Evolutionary conservation across 768 basidiomycete genomes (phyloP), one percentile per base, ranked within the genome.

Genomic region (Panaeolus papilionaceus): DNA sequence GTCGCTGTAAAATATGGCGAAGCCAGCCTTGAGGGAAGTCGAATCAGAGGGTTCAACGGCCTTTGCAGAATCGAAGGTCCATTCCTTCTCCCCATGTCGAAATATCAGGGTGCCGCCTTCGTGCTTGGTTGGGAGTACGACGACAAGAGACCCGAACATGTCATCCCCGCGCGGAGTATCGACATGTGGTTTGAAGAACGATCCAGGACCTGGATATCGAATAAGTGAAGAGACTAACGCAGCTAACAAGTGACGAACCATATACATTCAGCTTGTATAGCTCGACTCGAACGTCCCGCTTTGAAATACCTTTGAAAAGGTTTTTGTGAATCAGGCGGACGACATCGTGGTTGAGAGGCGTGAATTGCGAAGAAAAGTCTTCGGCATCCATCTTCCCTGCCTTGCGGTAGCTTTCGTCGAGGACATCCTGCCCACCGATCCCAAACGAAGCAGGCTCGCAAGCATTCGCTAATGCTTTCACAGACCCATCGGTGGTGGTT

Each of bases 91-190:
- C 4, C 62, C 63, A 33, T 77, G 72, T 4, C 74, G 73, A 1
- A 86, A 73, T 2, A 75, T 58, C 7, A 83, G 76, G 20, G 73
- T 71, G 8, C 84, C 84, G 3, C 83, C 84, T 38, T 82, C 75
- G 80, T 79, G 5, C 3, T 14, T 20, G 11, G 65, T 66, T 86
- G 83, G 85, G 42, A 84, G 75, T n/a, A 83, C 74, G 33, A 85
- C 62, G 4, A 85, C 80, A 37, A 87, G 77, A 0, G 84, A 85
- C 1, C 83, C 86, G 42, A 88, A 82, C 81, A 87, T 86, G 33
- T 71, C 70, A 8, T 77, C 75, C 8, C 75, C 71, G 8, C 81
- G 80, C 5, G 83, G 84, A 0, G 85, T 85, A 66, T 86, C 87
- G 47, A 81, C 77, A 69, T 86, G 86, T 0, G 82, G 45, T 69